A percentile compares a stretch with the other conserved stretches of the same genome.
phyloP scores from a whole-genome alignment of 129 eudicot genomes.

The Flaveria brownii region DNA sequence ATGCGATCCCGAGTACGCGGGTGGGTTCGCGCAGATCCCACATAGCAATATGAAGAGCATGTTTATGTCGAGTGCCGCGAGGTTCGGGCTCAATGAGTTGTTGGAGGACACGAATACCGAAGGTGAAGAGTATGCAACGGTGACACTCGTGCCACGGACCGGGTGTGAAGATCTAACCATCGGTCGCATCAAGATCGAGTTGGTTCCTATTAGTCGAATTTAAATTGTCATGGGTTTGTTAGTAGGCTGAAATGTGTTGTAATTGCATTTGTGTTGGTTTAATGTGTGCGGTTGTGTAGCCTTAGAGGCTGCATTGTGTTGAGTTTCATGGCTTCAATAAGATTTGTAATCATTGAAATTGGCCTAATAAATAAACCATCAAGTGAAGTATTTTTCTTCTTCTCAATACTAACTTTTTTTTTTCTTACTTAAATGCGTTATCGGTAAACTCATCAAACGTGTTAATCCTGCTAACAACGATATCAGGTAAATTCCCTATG shows the following conservation, averaged over 20 bases:
- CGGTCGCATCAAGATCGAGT: slow-evolving; percentile 44
- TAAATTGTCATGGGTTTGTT: background rate
- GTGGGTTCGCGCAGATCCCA: slow-evolving; percentile 53
- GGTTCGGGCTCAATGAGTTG: slow-evolving; percentile 46
- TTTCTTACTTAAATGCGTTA: too few relatives aligned
- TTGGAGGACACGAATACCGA: slow-evolving; percentile 45
- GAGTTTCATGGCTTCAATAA: slow-evolving; percentile 10
- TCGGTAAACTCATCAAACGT: too few relatives aligned
- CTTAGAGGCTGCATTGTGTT: background rate
- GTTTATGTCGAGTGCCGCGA: slow-evolving; percentile 26
- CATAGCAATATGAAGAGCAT: slow-evolving; percentile 17
- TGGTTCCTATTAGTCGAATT: slow-evolving; percentile 22
- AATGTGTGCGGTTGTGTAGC: background rate
- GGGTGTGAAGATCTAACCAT: slow-evolving; percentile 41
- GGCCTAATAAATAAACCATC: background rate
- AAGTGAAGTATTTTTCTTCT: background rate
- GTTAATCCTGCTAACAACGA: too few relatives aligned
- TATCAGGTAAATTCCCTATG: too few relatives aligned
- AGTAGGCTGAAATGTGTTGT: background rate
- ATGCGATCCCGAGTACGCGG: slow-evolving; percentile 55
- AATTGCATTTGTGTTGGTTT: background rate
- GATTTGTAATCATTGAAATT: background rate
- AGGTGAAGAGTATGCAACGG: slow-evolving; percentile 43
- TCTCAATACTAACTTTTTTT: background rate
- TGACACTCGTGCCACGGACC: slow-evolving; percentile 47